These are phyloP conservation scores for Stemphylium lycopersici DNA, from an alignment of 2,329 filamentous ascomycete genomes.

Conservation along the genomic window DNA sequence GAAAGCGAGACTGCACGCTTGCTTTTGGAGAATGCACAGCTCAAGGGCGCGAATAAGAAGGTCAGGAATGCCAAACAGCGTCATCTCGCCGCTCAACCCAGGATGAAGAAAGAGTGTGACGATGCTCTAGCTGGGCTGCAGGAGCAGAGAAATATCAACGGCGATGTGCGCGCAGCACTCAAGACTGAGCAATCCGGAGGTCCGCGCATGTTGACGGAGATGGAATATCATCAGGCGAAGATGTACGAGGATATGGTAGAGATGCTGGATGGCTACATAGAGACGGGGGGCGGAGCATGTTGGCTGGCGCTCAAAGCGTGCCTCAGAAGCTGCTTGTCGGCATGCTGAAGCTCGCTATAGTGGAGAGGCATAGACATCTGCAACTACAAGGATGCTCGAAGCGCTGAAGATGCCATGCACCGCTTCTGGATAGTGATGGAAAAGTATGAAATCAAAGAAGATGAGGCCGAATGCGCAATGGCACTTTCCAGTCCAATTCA, in stretches of 20 bases:
- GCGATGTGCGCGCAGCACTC: slow-evolving; percentile 17
- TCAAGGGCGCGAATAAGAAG: slow-evolving; percentile 27
- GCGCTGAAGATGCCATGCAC: not conserved
- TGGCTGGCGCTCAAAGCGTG: slow-evolving; percentile 17
- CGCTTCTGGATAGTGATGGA: not conserved
- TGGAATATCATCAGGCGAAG: slow-evolving; percentile 16
- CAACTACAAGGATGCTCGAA: not conserved
- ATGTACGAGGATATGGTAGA: slow-evolving; percentile 19
- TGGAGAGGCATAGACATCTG: not conserved
- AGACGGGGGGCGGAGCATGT: slow-evolving; percentile 24
- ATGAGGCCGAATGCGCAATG: not conserved
- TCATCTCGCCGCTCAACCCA: slow-evolving; percentile 16
- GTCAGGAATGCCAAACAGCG: slow-evolving; percentile 21
- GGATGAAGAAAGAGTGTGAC: slow-evolving; percentile 25
- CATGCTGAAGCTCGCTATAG: not conserved
- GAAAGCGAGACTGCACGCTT: slow-evolving; percentile 18
- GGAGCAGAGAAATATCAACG: slow-evolving; percentile 17
- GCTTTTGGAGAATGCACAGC: slow-evolving; percentile 9
- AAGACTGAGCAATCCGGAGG: slow-evolving; percentile 17
- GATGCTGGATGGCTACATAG: slow-evolving; percentile 4
- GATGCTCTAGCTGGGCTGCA: slow-evolving; percentile 16
- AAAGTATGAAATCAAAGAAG: not conserved
- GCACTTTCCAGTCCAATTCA: not conserved
- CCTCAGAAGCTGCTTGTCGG: slow-evolving; percentile 14
- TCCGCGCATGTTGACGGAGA: slow-evolving; percentile 1